phyloP scores from a whole-genome alignment of 2,329 filamentous ascomycete species.

The Apiospora arundinis region DNA sequence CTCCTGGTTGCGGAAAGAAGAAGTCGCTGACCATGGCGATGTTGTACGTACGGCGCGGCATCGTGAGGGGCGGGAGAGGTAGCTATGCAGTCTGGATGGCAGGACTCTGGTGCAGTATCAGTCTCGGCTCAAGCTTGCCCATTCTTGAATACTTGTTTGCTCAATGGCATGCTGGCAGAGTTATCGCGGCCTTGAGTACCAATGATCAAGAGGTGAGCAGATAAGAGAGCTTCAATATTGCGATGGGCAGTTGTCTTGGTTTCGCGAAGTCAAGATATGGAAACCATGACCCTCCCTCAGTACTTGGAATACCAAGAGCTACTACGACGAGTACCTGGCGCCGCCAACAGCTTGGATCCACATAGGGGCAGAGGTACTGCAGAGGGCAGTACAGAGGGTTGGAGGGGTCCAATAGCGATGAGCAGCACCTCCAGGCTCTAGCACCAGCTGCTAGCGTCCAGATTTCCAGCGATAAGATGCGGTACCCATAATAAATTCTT shows the following conservation, averaged over 20 bases:
- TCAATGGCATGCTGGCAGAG: not conserved
- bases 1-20: slow-evolving; percentile 97
- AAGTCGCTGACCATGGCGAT: slow-evolving; percentile 97
- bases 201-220: not conserved
- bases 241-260: not conserved
- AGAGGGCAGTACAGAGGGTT: not conserved
- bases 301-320: not conserved
- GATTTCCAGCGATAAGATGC: slow-evolving; percentile 6
- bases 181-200: no score
- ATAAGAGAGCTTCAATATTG: slow-evolving; percentile 1
- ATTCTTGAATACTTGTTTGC: not conserved
- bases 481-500: slow-evolving; percentile 17
- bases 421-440: not conserved
- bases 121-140: not conserved
- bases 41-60: slow-evolving; percentile 66
- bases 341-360: not conserved
- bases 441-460: not conserved
- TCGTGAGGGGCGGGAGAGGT: slow-evolving; percentile 38
- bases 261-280: not conserved
- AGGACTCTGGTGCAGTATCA: not conserved
- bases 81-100: not conserved
- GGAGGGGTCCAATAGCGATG: slow-evolving; percentile 8
- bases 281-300: not conserved
- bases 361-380: not conserved
- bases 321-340: not conserved